phyloP scores from a whole-genome alignment of 495 filamentous ascomycete species.

The Echria macrotheca region DNA sequence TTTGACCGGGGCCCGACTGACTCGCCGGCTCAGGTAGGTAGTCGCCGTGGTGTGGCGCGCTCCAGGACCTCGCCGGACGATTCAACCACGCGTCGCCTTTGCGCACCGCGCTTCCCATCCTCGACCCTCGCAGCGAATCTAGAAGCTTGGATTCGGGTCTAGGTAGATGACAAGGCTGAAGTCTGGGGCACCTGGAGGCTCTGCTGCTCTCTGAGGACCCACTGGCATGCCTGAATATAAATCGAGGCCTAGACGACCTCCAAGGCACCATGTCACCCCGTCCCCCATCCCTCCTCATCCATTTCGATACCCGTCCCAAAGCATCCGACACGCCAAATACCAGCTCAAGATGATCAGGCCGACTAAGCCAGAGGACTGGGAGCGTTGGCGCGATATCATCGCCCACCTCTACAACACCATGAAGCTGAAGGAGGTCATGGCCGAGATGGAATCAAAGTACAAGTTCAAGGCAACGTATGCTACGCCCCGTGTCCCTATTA shows the following conservation, averaged over 20 bases:
- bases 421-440: slow-evolving; percentile 34
- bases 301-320: background rate
- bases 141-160: too few relatives aligned
- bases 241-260: background rate
- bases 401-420: slow-evolving; percentile 28
- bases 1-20: too few relatives aligned
- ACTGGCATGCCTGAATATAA: background rate
- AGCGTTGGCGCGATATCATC: slow-evolving; percentile 31
- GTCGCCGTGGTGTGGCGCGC: too few relatives aligned
- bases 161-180: too few relatives aligned
- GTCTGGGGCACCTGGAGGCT: too few relatives aligned
- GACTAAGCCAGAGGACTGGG: slow-evolving; percentile 34
- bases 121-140: too few relatives aligned
- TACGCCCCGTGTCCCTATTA: too few relatives aligned
- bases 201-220: background rate
- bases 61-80: too few relatives aligned
- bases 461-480: slow-evolving; percentile 35
- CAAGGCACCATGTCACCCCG: background rate
- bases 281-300: background rate
- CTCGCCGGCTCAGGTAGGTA: too few relatives aligned
- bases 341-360: slow-evolving; percentile 20
- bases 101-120: too few relatives aligned
- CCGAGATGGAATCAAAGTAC: slow-evolving; percentile 24
- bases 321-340: background rate
- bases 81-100: too few relatives aligned